Evolutionary conservation across 352 stramenopile genomes (phyloP), one percentile per base, ranked within the genome.

Genomic region (Paralagenidium karlingii): DNA sequence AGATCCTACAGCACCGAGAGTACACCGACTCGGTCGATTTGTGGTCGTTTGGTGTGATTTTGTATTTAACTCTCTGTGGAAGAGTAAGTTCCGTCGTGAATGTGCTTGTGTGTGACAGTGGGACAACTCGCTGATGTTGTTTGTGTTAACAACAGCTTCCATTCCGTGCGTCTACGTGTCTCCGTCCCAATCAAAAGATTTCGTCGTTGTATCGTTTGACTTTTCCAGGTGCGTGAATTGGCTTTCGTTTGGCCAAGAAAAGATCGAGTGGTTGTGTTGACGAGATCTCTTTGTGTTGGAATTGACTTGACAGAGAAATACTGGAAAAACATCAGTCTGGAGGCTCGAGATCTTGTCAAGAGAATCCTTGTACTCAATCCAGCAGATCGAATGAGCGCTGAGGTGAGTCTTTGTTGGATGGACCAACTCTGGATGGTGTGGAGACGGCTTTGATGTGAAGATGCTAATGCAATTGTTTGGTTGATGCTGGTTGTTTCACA

Each of bases 51-150:
- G 83, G 83, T 5, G 74, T 95, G 40, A 63, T 95, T 24, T 65
- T 93, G 59, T 94, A 92, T 53, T 80, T 94, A 49, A 41, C 94
- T 24, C 41, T 90, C 32, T 47, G 85, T 1, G 83, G 83, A 2
- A 65, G 63, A 20, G 87, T 82, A 13, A 80, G 18, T 95, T 95
- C 43, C 88, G 80, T 52, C 68, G 85, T 37, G 57, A 68, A 13
- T 94, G 94, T 32, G 49, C 63, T 10, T 76, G 75, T 30, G n/a
- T n/a, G n/a, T 34, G 29, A 6, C n/a, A 27, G 3, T 36, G 4
- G 12, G 13, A 21, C 31, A 20, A 18, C 36, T 9, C n/a, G 21
- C 16, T 13, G 10, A 18, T 22, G 18, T 4, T 26, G 34, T 48
- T 16, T 43, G 8, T 28, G 15, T 41, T 10, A n/a, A n/a, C n/a